phyloP scores from a whole-genome alignment of 306 rosid species.

The Elaeagnus macrophylla region DNA sequence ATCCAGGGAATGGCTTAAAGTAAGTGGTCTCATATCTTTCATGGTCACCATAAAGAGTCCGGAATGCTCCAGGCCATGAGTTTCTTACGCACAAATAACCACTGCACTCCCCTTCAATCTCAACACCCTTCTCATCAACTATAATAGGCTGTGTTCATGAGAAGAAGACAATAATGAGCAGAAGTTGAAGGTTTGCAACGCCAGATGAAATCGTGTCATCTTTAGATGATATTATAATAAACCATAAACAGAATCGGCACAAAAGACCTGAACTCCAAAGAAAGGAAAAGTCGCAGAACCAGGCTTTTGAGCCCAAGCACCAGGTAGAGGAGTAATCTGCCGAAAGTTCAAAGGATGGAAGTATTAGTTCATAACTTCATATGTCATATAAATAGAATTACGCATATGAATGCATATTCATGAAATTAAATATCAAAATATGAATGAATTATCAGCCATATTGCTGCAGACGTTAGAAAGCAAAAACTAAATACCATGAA shows the following conservation, averaged over 20 bases:
- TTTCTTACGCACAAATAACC: slow-evolving; percentile 81
- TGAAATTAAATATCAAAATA: background rate
- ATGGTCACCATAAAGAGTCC: slow-evolving; percentile 91
- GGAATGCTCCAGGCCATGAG: slow-evolving; percentile 98
- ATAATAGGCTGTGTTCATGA: slow-evolving; percentile 57
- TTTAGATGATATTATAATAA: slow-evolving; percentile 12
- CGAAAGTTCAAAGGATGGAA: slow-evolving; percentile 14
- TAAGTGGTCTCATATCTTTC: slow-evolving; percentile 96
- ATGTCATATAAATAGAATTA: background rate
- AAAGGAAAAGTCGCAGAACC: slow-evolving; percentile 98
- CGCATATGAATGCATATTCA: background rate
- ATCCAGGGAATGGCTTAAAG: slow-evolving; percentile 92
- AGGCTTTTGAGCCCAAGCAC: slow-evolving; percentile 99
- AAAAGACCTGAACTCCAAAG: slow-evolving; percentile 87
- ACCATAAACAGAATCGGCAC: slow-evolving; percentile 11
- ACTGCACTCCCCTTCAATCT: slow-evolving; percentile 85
- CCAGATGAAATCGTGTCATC: slow-evolving; percentile 3
- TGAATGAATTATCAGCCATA: slow-evolving; percentile 1
- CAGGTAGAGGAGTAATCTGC: slow-evolving; percentile 95
- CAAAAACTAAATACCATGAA: slow-evolving; percentile 63
- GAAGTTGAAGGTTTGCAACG: slow-evolving; percentile 6
- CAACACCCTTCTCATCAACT: slow-evolving; percentile 92
- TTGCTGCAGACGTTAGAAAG: slow-evolving; percentile 10
- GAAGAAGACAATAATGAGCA: slow-evolving; percentile 17
- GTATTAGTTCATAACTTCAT: slow-evolving; percentile 2